These are phyloP conservation scores for Jacaranda mimosifolia DNA, from an alignment of 257 asterid species.

Conservation along the genomic window DNA sequence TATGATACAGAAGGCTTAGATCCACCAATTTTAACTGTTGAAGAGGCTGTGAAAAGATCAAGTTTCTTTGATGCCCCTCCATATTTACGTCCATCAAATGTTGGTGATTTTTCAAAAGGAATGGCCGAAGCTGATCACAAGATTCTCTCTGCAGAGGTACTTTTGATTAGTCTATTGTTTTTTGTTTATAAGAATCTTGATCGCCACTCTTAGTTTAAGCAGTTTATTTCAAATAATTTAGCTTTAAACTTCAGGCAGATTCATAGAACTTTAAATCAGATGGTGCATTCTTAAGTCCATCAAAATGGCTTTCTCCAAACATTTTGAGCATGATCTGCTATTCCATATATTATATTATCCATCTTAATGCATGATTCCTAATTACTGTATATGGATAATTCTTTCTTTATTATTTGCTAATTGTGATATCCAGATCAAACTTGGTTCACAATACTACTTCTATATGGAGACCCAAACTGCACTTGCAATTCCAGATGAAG, in stretches of 20 bases:
- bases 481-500: conserved; percentile 84
- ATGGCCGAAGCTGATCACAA: conserved; percentile 81
- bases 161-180: neutral
- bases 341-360: neutral
- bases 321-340: neutral
- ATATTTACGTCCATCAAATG: conserved; percentile 41
- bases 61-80: conserved; percentile 68
- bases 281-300: neutral
- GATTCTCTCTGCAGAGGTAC: conserved; percentile 68
- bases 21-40: conserved; percentile 74
- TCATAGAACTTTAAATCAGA: neutral
- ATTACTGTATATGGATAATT: neutral
- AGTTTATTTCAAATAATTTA: neutral
- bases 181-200: neutral
- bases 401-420: neutral
- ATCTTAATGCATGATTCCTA: neutral
- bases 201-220: neutral
- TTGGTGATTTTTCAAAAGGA: conserved; percentile 75
- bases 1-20: conserved; percentile 59
- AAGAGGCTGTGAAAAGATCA: conserved; percentile 68
- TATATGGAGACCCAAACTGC: conserved; percentile 81
- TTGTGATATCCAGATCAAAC: conserved; percentile 56
- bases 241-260: neutral
- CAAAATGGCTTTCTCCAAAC: neutral
- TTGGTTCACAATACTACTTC: conserved; percentile 69